These are phyloP conservation scores for Luffa aegyptiaca DNA, from an alignment of 306 rosid genomes.

Conservation along the genomic window DNA sequence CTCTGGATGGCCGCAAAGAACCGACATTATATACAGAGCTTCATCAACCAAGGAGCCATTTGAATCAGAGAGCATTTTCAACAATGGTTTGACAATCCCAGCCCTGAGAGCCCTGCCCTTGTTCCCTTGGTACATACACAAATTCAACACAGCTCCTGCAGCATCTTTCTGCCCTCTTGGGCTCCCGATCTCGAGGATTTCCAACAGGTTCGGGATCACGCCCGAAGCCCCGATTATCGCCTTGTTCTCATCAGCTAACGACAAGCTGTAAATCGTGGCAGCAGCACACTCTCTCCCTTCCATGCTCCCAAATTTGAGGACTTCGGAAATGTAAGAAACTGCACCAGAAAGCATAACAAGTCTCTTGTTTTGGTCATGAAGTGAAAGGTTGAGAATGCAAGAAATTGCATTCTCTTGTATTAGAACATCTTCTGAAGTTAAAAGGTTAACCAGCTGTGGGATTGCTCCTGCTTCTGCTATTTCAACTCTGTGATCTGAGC, in stretches of 20 bases:
- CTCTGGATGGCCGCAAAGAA: conserved; percentile 82
- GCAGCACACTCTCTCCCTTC: conserved; percentile 92
- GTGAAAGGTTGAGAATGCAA: conserved; percentile 82
- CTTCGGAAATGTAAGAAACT: conserved; percentile 77
- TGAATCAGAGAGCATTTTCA: conserved; percentile 79
- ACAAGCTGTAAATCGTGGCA: conserved; percentile 81
- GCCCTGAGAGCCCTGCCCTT: conserved; percentile 76
- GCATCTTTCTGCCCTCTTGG: conserved; percentile 89
- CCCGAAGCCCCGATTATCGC: conserved; percentile 90
- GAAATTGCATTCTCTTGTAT: conserved; percentile 92
- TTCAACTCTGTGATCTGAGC: conserved; percentile 80
- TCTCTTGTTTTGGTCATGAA: conserved; percentile 77
- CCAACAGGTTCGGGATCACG: conserved; percentile 67
- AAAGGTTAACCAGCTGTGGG: conserved; percentile 65
- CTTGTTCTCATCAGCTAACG: conserved; percentile 90
- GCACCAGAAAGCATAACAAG: conserved; percentile 93
- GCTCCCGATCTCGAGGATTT: conserved; percentile 72
- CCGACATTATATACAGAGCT: conserved; percentile 82
- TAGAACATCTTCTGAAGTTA: conserved; percentile 59
- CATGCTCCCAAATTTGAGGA: conserved; percentile 77
- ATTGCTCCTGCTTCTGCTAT: conserved; percentile 92
- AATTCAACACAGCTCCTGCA: conserved; percentile 76
- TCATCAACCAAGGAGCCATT: conserved; percentile 71
- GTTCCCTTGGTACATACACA: conserved; percentile 91
- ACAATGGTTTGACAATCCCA: conserved; percentile 56